Percentiles rank a stretch among this genome's conserved stretches.
phyloP scores from a whole-genome alignment of 345 rosid species.

The Cardamine occulta region DNA sequence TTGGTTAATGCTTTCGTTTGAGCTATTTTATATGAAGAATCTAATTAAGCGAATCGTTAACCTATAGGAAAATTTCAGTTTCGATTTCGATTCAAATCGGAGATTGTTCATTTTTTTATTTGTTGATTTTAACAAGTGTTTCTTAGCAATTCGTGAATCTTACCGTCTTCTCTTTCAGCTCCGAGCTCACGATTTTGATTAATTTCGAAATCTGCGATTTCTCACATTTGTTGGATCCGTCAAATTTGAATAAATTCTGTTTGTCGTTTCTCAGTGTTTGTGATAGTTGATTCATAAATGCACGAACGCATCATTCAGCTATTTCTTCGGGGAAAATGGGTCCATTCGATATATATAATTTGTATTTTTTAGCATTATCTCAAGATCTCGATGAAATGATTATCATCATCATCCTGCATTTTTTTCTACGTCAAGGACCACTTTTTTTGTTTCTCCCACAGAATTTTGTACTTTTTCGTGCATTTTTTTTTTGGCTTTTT shows the following conservation, averaged over 20 bases:
- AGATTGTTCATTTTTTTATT: background rate
- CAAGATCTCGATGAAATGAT: conserved; percentile 15
- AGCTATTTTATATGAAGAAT: background rate
- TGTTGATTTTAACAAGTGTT: background rate
- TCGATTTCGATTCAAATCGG: conserved; percentile 30
- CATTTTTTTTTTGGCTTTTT: background rate
- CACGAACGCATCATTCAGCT: conserved; percentile 31
- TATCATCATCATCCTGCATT: conserved; percentile 27
- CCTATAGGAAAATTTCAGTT: background rate
- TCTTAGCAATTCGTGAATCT: background rate
- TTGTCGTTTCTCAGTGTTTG: conserved; percentile 27
- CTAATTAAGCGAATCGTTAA: background rate
- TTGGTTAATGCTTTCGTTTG: background rate
- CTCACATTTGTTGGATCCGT: conserved; percentile 16
- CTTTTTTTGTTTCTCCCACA: background rate
- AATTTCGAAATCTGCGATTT: background rate
- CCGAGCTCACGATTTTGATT: conserved; percentile 10
- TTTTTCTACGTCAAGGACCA: conserved; percentile 36
- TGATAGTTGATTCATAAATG: conserved; percentile 34
- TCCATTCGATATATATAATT: conserved; percentile 4
- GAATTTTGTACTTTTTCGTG: background rate
- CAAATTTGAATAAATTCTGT: conserved; percentile 2
- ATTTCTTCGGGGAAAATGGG: conserved; percentile 31
- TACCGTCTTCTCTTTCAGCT: background rate
- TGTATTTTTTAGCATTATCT: conserved; percentile 28